A percentile compares a stretch with the other conserved stretches of the same genome.
These are phyloP conservation scores for Raphidocelis subcapitata DNA, from an alignment of 139 green algal genomes.

Conservation along the genomic window DNA sequence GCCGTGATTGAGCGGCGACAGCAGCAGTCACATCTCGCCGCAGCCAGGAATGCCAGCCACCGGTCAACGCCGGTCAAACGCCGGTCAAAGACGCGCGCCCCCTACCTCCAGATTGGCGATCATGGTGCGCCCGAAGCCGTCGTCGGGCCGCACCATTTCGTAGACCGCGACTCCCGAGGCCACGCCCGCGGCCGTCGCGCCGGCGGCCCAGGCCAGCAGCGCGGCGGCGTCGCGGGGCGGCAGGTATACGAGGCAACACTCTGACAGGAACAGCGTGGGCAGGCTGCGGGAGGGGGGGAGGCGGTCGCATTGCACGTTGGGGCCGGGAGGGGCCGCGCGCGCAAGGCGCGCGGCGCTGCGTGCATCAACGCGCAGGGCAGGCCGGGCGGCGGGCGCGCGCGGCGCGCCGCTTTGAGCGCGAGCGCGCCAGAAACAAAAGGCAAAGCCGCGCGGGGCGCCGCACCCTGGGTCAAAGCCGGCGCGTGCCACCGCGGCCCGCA, in stretches of 20 bases:
- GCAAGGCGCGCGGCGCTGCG: background rate
- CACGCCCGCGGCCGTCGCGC: slow-evolving; percentile 25
- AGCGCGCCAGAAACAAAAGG: background rate
- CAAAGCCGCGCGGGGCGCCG: background rate
- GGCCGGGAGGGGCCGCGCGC: background rate
- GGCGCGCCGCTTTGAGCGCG: background rate
- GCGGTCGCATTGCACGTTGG: no score
- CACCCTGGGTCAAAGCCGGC: slow-evolving; percentile 55
- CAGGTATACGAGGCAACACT: slow-evolving; percentile 94
- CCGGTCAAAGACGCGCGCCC: no score
- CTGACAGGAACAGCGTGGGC: slow-evolving; percentile 77
- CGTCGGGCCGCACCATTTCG: slow-evolving; percentile 80
- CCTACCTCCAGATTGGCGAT: slow-evolving; percentile 73
- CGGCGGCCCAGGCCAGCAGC: slow-evolving; percentile 55
- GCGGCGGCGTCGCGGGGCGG: slow-evolving; percentile 48
- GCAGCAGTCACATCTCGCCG: no score
- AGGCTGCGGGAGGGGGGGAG: slow-evolving; percentile 9
- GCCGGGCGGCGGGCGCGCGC: background rate
- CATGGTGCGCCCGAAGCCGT: slow-evolving; percentile 91
- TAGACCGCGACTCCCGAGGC: slow-evolving; percentile 69
- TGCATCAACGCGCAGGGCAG: background rate
- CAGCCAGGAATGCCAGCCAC: no score
- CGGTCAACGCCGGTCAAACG: no score
- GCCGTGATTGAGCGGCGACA: no score
- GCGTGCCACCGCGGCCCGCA: slow-evolving; percentile 41